phyloP scores from a whole-genome alignment of 176 grass and related monocot species.

The Musa beccarii region DNA sequence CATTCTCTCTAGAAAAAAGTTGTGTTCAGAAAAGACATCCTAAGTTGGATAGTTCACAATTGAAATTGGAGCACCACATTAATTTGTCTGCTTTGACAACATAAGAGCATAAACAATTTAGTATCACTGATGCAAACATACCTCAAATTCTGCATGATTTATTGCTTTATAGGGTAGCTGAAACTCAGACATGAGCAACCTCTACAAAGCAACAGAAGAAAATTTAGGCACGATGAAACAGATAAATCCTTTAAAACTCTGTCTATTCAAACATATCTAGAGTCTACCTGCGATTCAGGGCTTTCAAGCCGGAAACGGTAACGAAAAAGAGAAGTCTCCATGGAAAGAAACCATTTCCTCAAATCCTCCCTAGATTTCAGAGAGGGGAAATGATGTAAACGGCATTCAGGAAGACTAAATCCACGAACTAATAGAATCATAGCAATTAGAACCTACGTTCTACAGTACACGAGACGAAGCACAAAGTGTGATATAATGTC shows the following conservation, averaged over 20 bases:
- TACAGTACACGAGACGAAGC: slow-evolving; percentile 96
- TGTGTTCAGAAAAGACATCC: background rate
- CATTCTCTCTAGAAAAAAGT: background rate
- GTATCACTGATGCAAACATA: slow-evolving; percentile 10
- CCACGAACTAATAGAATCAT: background rate
- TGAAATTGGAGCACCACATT: background rate
- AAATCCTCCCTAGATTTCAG: slow-evolving; percentile 56
- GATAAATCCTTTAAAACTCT: background rate
- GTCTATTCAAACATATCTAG: slow-evolving; percentile 3
- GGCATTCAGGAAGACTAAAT: slow-evolving; percentile 7
- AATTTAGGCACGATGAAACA: background rate
- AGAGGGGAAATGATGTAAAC: background rate
- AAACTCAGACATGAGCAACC: slow-evolving; percentile 80
- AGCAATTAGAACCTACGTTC: slow-evolving; percentile 53
- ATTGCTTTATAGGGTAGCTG: slow-evolving; percentile 83
- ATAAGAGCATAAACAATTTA: background rate
- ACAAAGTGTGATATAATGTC: slow-evolving; percentile 95
- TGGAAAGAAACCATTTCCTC: slow-evolving; percentile 96
- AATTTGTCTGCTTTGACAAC: background rate
- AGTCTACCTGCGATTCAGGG: slow-evolving; percentile 72
- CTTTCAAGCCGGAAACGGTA: slow-evolving; percentile 70
- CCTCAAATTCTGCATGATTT: slow-evolving; percentile 74
- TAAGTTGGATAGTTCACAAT: no score
- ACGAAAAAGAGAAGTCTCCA: slow-evolving; percentile 76
- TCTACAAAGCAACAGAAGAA: slow-evolving; percentile 31